Evolutionary conservation across 1,139 yeast genomes (phyloP).

Genomic region (Diutina ranongensis): DNA sequence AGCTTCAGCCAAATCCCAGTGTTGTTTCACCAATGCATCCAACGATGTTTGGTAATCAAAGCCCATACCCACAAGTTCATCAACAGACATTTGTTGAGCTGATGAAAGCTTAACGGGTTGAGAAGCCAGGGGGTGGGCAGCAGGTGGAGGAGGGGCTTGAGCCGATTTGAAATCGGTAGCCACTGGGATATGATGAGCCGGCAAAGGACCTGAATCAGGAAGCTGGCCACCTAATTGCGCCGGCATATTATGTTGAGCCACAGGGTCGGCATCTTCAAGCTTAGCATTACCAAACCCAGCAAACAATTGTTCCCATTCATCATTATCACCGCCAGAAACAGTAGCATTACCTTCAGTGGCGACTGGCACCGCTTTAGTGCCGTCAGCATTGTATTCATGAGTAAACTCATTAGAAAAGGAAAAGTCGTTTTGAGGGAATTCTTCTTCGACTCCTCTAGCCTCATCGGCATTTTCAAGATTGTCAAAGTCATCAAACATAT

Average conservation of each 20-base stretch:
- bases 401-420: slow-evolving; percentile 5
- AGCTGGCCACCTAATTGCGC: slow-evolving; percentile 1
- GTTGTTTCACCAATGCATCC: slow-evolving; percentile 54
- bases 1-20: slow-evolving; percentile 75
- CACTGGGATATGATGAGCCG: slow-evolving; percentile 7
- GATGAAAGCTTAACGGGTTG: slow-evolving; percentile 16
- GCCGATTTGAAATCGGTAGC: slow-evolving; percentile 7
- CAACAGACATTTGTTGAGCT: slow-evolving; percentile 21
- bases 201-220: slow-evolving; percentile 3
- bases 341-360: not conserved
- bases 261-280: slow-evolving; percentile 11
- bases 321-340: slow-evolving; percentile 24
- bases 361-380: no score
- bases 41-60: slow-evolving; percentile 55
- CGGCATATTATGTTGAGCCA: not conserved
- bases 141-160: not conserved
- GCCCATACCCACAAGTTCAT: slow-evolving; percentile 85
- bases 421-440: slow-evolving; percentile 4
- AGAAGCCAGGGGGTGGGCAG: no score
- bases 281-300: slow-evolving; percentile 73
- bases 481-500: slow-evolving; percentile 7
- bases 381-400: slow-evolving; percentile 9
- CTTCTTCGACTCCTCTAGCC: not conserved
- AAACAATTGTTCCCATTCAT: slow-evolving; percentile 92
- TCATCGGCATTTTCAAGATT: slow-evolving; percentile 7